phyloP scores from a whole-genome alignment of 1,284 basidiomycete genomes.

The Apiotrichum gracile region DNA sequence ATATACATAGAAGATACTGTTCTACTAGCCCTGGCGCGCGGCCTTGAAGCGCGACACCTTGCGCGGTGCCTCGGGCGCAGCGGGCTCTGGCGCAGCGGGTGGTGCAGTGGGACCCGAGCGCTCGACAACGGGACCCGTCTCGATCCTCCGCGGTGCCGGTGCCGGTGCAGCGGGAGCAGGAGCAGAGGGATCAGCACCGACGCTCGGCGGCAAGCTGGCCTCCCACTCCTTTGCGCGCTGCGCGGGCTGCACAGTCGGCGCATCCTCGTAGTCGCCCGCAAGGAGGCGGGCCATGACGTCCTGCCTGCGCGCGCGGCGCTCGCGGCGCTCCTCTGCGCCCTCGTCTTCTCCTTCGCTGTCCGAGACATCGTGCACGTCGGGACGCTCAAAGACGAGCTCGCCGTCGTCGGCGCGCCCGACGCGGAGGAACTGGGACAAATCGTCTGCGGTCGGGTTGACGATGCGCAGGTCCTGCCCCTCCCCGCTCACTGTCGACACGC shows the following conservation, averaged over 20 bases:
- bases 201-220: not conserved
- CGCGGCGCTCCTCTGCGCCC: slow-evolving; percentile 9
- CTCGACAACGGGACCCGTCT: slow-evolving; percentile 4
- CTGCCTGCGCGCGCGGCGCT: slow-evolving; percentile 4
- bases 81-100: not conserved
- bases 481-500: slow-evolving; percentile 20
- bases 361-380: slow-evolving; percentile 7
- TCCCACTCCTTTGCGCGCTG: slow-evolving; percentile 5
- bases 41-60: slow-evolving; percentile 43
- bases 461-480: slow-evolving; percentile 21
- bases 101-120: not conserved
- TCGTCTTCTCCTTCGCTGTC: slow-evolving; percentile 22
- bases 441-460: slow-evolving; percentile 40
- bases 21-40: slow-evolving; percentile 18
- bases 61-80: slow-evolving; percentile 16
- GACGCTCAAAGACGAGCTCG: slow-evolving; percentile 41
- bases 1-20: no score
- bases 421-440: slow-evolving; percentile 36
- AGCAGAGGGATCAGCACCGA: not conserved
- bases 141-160: not conserved
- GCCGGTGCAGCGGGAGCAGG: not conserved
- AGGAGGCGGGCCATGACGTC: slow-evolving; percentile 13
- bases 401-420: slow-evolving; percentile 45
- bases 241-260: not conserved
- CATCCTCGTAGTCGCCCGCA: slow-evolving; percentile 16